Evolutionary conservation across 2,329 filamentous ascomycete genomes (phyloP).

Genomic region (Hymenoscyphus fructigenus): DNA sequence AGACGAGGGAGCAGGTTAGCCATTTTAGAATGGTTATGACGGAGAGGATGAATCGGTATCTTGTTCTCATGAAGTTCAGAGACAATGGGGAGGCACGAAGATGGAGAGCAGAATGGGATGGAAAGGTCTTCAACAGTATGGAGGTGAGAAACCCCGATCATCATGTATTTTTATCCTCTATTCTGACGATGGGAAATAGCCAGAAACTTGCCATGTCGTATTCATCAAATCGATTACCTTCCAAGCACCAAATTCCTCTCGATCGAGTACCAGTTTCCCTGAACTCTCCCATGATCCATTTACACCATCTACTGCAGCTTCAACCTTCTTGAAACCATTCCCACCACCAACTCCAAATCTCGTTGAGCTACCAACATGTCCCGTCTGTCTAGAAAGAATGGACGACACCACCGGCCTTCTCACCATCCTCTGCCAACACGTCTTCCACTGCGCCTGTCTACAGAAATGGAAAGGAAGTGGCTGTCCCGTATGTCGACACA

Average conservation of each 20-base stretch:
- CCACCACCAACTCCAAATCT: slow-evolving; percentile 75
- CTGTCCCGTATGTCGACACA: slow-evolving; percentile 93
- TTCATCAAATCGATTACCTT: slow-evolving; percentile 93
- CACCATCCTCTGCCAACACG: slow-evolving; percentile 95
- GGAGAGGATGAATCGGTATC: slow-evolving; percentile 82
- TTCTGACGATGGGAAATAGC: slow-evolving; percentile 45
- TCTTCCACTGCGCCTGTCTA: slow-evolving; percentile 94
- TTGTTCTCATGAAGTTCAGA: slow-evolving; percentile 93
- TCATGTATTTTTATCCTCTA: not conserved
- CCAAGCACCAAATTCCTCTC: slow-evolving; percentile 44
- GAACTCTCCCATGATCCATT: slow-evolving; percentile 65
- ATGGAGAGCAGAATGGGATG: slow-evolving; percentile 88
- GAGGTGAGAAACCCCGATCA: slow-evolving; percentile 58
- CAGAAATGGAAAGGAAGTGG: slow-evolving; percentile 95
- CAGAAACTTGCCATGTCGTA: slow-evolving; percentile 91
- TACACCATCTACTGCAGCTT: slow-evolving; percentile 50
- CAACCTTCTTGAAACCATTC: slow-evolving; percentile 51
- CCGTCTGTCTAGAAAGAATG: slow-evolving; percentile 96
- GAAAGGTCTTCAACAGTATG: slow-evolving; percentile 88
- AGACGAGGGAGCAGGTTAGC: slow-evolving; percentile 80
- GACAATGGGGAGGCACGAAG: slow-evolving; percentile 69
- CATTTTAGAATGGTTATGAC: slow-evolving; percentile 96
- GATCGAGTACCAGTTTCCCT: slow-evolving; percentile 47
- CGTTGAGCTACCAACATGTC: slow-evolving; percentile 90
- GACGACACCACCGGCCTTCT: slow-evolving; percentile 93